These are phyloP conservation scores for Hypholoma fasciculare DNA, from an alignment of 768 basidiomycete species.

Conservation along the genomic window DNA sequence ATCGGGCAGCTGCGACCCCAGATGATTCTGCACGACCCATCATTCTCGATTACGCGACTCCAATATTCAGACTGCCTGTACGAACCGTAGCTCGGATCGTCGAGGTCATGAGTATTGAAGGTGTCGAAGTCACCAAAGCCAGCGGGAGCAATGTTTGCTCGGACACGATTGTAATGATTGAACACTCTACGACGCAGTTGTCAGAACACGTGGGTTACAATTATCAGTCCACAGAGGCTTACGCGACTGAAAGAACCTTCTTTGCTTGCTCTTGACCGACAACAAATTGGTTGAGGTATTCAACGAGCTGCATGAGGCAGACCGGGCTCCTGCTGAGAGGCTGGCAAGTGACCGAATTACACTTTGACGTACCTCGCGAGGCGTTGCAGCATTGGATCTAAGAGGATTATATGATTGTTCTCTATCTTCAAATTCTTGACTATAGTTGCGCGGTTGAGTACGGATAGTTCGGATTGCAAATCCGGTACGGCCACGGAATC, in stretches of 20 bases:
- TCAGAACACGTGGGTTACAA: neutral
- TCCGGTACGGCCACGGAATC: slow-evolving; percentile 18
- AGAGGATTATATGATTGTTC: slow-evolving; percentile 1
- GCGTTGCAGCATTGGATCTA: slow-evolving; percentile 25
- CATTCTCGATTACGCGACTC: neutral
- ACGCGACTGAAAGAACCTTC: slow-evolving; percentile 94
- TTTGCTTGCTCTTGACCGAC: slow-evolving; percentile 93
- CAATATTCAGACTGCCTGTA: neutral
- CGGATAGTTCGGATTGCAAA: slow-evolving; percentile 37
- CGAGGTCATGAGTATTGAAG: slow-evolving; percentile 2
- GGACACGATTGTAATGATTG: slow-evolving; percentile 92
- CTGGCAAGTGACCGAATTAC: neutral
- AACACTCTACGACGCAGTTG: slow-evolving; percentile 60
- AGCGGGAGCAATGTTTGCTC: slow-evolving; percentile 59
- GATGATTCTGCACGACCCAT: neutral
- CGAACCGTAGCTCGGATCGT: neutral
- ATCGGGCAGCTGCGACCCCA: slow-evolving; percentile 54
- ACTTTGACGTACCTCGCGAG: slow-evolving; percentile 38
- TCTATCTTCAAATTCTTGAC: slow-evolving; percentile 12
- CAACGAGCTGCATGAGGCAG: slow-evolving; percentile 55
- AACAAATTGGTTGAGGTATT: slow-evolving; percentile 87
- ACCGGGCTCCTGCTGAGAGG: neutral
- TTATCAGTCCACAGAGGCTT: slow-evolving; percentile 31
- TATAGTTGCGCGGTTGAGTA: slow-evolving; percentile 56
- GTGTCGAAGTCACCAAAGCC: slow-evolving; percentile 34